These are phyloP conservation scores for Saccharomyces paradoxus DNA, from an alignment of 805 yeast genomes.

Conservation along the genomic window DNA sequence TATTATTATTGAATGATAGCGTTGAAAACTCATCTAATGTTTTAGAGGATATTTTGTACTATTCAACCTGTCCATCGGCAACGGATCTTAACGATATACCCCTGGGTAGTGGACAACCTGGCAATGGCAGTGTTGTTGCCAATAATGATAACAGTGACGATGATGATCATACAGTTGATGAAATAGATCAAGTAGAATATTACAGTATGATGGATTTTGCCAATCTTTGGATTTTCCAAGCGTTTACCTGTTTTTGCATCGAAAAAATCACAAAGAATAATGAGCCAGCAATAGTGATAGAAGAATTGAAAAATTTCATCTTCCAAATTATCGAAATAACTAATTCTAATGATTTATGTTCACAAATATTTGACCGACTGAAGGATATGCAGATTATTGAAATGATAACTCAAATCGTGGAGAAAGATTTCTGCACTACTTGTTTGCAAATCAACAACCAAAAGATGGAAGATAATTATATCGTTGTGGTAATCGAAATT, in stretches of 20 bases:
- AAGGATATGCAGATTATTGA: conserved; percentile 7
- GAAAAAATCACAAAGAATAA: conserved; percentile 2
- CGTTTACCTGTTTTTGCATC: conserved; percentile 15
- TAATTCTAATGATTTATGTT: conserved; percentile 19
- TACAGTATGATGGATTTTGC: conserved; percentile 22
- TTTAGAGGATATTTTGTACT: conserved; percentile 13
- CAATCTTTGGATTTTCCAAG: conserved; percentile 28
- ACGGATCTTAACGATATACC: neutral
- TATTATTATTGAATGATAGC: conserved; percentile 9
- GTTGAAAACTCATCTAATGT: conserved; percentile 3
- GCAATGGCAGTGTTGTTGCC: too few relatives aligned
- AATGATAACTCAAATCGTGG: conserved; percentile 15
- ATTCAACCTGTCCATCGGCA: neutral
- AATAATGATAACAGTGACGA: conserved; percentile 1
- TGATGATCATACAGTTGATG: conserved; percentile 9
- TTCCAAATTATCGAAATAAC: conserved; percentile 17
- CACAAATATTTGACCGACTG: conserved; percentile 22
- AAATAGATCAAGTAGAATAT: conserved; percentile 4
- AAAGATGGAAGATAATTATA: conserved; percentile 6
- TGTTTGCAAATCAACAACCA: conserved; percentile 6
- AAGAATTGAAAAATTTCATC: conserved; percentile 11
- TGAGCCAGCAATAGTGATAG: neutral
- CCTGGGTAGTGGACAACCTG: neutral
- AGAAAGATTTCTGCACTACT: conserved; percentile 19
- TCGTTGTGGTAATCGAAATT: conserved; percentile 17